Percentiles rank a stretch among this genome's conserved stretches.
These are phyloP conservation scores for Starmerella stigmatis DNA, from an alignment of 805 yeast species.

Conservation along the genomic window DNA sequence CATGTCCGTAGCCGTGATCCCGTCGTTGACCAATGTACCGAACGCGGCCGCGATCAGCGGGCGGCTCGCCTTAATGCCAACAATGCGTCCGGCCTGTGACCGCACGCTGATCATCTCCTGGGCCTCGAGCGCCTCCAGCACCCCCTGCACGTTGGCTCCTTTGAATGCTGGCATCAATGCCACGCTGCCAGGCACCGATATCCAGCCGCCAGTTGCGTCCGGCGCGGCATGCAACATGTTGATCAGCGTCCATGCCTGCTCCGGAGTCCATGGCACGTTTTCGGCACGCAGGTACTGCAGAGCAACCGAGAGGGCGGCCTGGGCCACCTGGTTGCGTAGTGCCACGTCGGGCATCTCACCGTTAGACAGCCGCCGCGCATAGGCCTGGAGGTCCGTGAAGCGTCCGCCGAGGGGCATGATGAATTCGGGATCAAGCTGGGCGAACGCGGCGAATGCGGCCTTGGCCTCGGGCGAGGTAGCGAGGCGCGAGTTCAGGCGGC, in stretches of 20 bases:
- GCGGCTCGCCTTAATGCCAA: slow-evolving; percentile 62
- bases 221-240: slow-evolving; percentile 41
- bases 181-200: slow-evolving; percentile 23
- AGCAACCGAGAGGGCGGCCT: slow-evolving; percentile 78
- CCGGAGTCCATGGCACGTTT: slow-evolving; percentile 46
- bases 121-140: slow-evolving; percentile 63
- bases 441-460: slow-evolving; percentile 3
- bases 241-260: slow-evolving; percentile 83
- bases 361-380: slow-evolving; percentile 72
- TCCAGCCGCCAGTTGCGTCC: slow-evolving; percentile 16
- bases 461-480: slow-evolving; percentile 4
- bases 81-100: slow-evolving; percentile 67
- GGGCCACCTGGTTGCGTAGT: slow-evolving; percentile 63
- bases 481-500: slow-evolving; percentile 19
- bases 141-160: slow-evolving; percentile 35
- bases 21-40: slow-evolving; percentile 48
- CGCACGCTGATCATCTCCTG: slow-evolving; percentile 61
- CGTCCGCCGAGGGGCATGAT: slow-evolving; percentile 85
- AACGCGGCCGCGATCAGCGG: slow-evolving; percentile 81
- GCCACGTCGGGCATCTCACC: slow-evolving; percentile 81
- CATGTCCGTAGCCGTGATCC: slow-evolving; percentile 45
- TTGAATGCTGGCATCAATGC: slow-evolving; percentile 29
- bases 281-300: slow-evolving; percentile 51
- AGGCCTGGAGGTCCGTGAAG: slow-evolving; percentile 84
- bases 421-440: slow-evolving; percentile 25